These are phyloP conservation scores for Xylaria polymorpha DNA, from an alignment of 2,329 filamentous ascomycete species.

Conservation along the genomic window DNA sequence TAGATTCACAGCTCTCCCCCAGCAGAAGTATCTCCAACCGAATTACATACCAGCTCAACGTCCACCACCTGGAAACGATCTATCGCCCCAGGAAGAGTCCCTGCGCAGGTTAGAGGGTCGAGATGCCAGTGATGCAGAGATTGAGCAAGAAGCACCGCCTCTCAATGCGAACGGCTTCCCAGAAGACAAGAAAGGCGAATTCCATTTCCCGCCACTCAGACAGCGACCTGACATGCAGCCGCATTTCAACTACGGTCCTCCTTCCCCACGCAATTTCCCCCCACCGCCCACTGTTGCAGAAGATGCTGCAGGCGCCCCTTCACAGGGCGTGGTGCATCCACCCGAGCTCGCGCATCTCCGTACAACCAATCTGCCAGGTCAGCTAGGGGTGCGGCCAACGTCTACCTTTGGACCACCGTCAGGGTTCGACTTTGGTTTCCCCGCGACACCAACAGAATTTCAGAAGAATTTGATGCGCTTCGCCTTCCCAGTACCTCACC, in stretches of 20 bases:
- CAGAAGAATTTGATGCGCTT: constrained; percentile 92
- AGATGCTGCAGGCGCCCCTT: constrained; percentile 17
- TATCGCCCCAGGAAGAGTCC: constrained; percentile 58
- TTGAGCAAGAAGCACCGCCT: constrained; percentile 36
- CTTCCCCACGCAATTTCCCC: constrained; percentile 55
- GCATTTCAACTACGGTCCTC: constrained; percentile 70
- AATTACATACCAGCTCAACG: constrained; percentile 57
- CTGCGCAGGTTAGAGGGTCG: constrained; percentile 63
- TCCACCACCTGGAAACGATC: constrained; percentile 48
- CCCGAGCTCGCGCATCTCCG: constrained; percentile 70
- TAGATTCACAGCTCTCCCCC: constrained; percentile 82
- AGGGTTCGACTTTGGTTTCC: constrained; percentile 84
- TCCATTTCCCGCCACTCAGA: constrained; percentile 68
- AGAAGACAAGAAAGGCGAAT: constrained; percentile 57
- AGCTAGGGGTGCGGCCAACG: constrained; percentile 57
- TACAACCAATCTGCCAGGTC: constrained; percentile 55
- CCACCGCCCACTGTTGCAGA: constrained; percentile 43
- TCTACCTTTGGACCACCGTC: constrained; percentile 69
- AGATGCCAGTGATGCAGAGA: constrained; percentile 58
- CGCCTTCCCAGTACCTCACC: constrained; percentile 78
- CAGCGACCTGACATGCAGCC: constrained; percentile 60
- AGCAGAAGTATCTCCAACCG: constrained; percentile 71
- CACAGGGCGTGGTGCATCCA: constrained; percentile 51
- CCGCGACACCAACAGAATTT: constrained; percentile 84
- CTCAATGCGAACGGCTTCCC: constrained; percentile 45